phyloP scores from a whole-genome alignment of 768 basidiomycete genomes.

The Harrya chromipes region DNA sequence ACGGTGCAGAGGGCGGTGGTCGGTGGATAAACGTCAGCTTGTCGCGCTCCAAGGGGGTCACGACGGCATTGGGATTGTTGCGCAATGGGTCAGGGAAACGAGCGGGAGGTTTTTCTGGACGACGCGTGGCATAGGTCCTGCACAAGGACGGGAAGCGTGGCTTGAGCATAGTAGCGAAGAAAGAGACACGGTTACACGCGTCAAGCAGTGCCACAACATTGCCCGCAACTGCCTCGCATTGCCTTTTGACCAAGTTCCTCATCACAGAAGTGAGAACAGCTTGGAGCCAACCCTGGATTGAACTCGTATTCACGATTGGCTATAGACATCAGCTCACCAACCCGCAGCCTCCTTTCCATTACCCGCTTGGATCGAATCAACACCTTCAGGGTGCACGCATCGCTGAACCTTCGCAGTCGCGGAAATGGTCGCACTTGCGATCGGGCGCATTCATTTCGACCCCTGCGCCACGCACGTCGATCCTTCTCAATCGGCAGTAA shows the following conservation, averaged over 20 bases:
- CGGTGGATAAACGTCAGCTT: constrained; percentile 79
- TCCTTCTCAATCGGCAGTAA: constrained; percentile 18
- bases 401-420: constrained; percentile 43
- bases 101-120: constrained; percentile 43
- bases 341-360: too few relatives aligned
- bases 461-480: constrained; percentile 11
- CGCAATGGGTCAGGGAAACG: constrained; percentile 56
- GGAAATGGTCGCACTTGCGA: constrained; percentile 25
- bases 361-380: constrained; percentile 32
- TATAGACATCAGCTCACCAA: too few relatives aligned
- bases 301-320: too few relatives aligned
- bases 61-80: constrained; percentile 49
- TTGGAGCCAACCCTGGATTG: neutral
- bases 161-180: neutral
- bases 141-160: constrained; percentile 16
- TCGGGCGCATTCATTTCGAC: constrained; percentile 14
- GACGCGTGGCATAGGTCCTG: constrained; percentile 44
- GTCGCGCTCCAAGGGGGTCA: constrained; percentile 49
- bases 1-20: constrained; percentile 74
- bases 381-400: constrained; percentile 48
- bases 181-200: too few relatives aligned
- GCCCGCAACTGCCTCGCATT: neutral
- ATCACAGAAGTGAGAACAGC: constrained; percentile 6
- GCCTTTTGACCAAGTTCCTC: neutral
- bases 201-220: neutral